Conservation (phyloP, 768 basidiomycete species). For the Serpula lacrymans region DNA sequence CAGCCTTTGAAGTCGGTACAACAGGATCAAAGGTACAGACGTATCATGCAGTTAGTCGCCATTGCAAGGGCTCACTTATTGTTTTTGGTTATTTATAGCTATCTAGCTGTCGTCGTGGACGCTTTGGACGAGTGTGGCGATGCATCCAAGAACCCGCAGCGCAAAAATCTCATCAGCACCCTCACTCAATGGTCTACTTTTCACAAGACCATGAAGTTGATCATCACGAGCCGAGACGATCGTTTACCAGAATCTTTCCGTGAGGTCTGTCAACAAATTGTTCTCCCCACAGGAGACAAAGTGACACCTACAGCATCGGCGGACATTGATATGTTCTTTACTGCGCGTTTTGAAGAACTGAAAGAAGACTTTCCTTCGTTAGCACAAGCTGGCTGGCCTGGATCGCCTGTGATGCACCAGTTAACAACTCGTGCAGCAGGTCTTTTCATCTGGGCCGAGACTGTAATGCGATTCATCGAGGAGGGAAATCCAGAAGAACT, state of each 20-base stretch:
- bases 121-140: conserved; percentile 32
- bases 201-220: conserved; percentile 23
- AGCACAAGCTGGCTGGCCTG: conserved; percentile 35
- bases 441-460: conserved; percentile 30
- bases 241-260: conserved; percentile 14
- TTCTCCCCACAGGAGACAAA: conserved; percentile 13
- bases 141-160: conserved; percentile 11
- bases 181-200: conserved; percentile 17
- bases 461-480: conserved; percentile 29
- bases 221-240: conserved; percentile 32
- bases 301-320: conserved; percentile 14
- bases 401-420: conserved; percentile 11
- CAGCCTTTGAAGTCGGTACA: conserved; percentile 19
- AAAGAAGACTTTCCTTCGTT: conserved; percentile 13
- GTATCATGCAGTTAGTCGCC: too few relatives aligned
- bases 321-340: conserved; percentile 23
- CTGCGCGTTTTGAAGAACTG: conserved; percentile 11
- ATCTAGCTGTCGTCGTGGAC: conserved; percentile 33
- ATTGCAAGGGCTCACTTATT: too few relatives aligned
- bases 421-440: conserved; percentile 26
- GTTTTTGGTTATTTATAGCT: too few relatives aligned
- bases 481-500: conserved; percentile 27
- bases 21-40: conserved; percentile 19
- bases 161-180: conserved; percentile 25
- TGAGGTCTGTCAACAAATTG: conserved; percentile 17